Percentiles rank a stretch among this genome's conserved stretches.
Evolutionary conservation across 192 early-diverging fungal genomes (phyloP).

Genomic region (Chytriomyces hyalinus): DNA sequence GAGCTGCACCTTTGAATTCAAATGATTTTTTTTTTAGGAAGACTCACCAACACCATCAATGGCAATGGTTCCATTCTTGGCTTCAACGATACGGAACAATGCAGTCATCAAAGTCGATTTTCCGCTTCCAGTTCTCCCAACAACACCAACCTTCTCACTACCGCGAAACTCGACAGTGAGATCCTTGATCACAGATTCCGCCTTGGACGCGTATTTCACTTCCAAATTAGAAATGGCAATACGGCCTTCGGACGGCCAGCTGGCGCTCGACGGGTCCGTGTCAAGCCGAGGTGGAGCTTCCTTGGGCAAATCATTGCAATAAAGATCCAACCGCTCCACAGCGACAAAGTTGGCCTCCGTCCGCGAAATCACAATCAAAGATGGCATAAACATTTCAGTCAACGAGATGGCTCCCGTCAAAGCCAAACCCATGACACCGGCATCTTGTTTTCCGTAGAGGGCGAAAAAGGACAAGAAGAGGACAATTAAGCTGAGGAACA

Average conservation of each 20-base stretch:
- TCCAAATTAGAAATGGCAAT: constrained; percentile 66
- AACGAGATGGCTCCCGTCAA: not conserved
- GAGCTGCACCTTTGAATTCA: constrained; percentile 63
- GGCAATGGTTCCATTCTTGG: constrained; percentile 40
- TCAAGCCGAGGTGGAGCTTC: constrained; percentile 32
- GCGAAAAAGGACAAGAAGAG: constrained; percentile 25
- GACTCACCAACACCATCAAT: constrained; percentile 54
- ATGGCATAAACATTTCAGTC: not conserved
- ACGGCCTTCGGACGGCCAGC: constrained; percentile 38
- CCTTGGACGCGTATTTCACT: constrained; percentile 60
- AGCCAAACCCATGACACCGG: constrained; percentile 3
- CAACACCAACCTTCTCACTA: constrained; percentile 68
- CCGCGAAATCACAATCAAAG: not conserved
- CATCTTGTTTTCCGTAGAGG: not conserved
- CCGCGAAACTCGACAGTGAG: constrained; percentile 35
- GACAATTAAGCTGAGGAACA: constrained; percentile 21
- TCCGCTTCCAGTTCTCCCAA: constrained; percentile 72
- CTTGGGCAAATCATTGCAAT: constrained; percentile 37
- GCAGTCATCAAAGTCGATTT: constrained; percentile 71
- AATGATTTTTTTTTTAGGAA: constrained; percentile 46
- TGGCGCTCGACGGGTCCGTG: constrained; percentile 44
- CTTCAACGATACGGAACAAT: constrained; percentile 74
- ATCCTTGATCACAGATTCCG: constrained; percentile 41
- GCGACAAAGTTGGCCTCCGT: constrained; percentile 50
- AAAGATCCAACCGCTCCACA: constrained; percentile 47